phyloP scores from a whole-genome alignment of 169 alveolate genomes.

The Cryptosporidium bovis region DNA sequence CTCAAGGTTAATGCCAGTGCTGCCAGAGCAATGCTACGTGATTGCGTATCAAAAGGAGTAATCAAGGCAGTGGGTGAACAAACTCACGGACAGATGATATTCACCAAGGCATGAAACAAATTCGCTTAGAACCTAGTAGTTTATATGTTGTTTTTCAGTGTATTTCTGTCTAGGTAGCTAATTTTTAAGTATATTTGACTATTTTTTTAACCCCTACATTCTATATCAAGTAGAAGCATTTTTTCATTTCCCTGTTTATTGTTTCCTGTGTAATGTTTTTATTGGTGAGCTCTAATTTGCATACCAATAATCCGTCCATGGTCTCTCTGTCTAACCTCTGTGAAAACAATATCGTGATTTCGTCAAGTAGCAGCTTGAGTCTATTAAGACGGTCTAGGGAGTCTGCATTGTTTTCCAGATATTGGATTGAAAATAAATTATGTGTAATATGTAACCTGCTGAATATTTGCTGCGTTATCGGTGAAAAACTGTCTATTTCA shows the following conservation, averaged over 20 bases:
- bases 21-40: slow-evolving; percentile 86
- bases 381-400: neutral
- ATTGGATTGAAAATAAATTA: slow-evolving; percentile 30
- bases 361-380: slow-evolving; percentile 12
- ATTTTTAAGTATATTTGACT: too few species aligned
- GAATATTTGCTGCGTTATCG: slow-evolving; percentile 17
- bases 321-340: slow-evolving; percentile 15
- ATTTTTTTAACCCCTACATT: neutral
- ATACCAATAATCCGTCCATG: neutral
- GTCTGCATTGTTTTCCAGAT: neutral
- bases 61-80: slow-evolving; percentile 83
- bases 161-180: too few species aligned
- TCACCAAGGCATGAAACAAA: slow-evolving; percentile 64
- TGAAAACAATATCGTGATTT: slow-evolving; percentile 19
- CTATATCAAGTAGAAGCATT: neutral
- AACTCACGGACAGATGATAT: slow-evolving; percentile 79
- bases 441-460: slow-evolving; percentile 1
- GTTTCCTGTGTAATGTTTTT: neutral
- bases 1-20: slow-evolving; percentile 85
- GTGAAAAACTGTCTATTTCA: slow-evolving; percentile 1
- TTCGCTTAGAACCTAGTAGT: too few species aligned
- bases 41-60: slow-evolving; percentile 79
- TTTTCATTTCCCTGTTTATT: slow-evolving; percentile 3
- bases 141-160: too few species aligned
- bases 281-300: neutral